Evolutionary conservation across 2,329 filamentous ascomycete genomes (phyloP).

Genomic region (Beauveria caledonica): DNA sequence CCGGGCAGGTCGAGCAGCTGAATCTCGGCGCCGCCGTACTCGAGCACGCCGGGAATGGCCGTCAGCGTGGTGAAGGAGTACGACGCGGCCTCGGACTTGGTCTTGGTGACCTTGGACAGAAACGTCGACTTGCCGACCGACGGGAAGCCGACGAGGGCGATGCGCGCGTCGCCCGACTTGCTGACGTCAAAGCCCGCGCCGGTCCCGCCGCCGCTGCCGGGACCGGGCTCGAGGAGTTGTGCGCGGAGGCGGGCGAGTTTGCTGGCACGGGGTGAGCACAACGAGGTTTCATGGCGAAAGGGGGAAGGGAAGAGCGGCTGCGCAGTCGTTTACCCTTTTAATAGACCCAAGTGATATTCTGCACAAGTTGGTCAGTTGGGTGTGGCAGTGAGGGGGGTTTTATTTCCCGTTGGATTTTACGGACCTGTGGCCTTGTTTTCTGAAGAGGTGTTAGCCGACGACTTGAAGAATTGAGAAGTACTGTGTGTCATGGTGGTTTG

Average conservation of each 20-base stretch:
- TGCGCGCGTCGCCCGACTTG: constrained; percentile 93
- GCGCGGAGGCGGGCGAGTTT: constrained; percentile 93
- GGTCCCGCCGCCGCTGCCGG: constrained; percentile 67
- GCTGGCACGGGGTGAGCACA: constrained; percentile 37
- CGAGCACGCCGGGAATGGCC: constrained; percentile 91
- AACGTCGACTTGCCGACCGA: constrained; percentile 99
- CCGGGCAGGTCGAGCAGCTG: constrained; percentile 95
- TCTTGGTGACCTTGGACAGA: constrained; percentile 97
- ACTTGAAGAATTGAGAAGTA: constrained; percentile 13
- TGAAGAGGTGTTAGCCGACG: constrained; percentile 30
- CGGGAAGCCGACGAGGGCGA: constrained; percentile 95
- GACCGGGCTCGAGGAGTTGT: constrained; percentile 83
- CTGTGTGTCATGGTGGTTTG: background rate
- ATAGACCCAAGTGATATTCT: constrained; percentile 97
- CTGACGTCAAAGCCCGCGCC: constrained; percentile 88
- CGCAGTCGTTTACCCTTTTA: constrained; percentile 69
- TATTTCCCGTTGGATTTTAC: constrained; percentile 21
- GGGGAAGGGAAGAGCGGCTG: background rate
- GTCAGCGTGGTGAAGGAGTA: constrained; percentile 98
- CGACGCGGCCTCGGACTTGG: constrained; percentile 88
- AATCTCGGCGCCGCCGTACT: constrained; percentile 96
- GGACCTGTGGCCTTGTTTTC: constrained; percentile 98
- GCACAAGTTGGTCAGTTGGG: constrained; percentile 14
- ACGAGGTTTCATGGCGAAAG: background rate
- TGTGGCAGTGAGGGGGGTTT: background rate